Percentiles rank a stretch among this genome's conserved stretches.
phyloP scores from a whole-genome alignment of 108 stramenopile genomes.

The Chaetoceros muelleri region DNA sequence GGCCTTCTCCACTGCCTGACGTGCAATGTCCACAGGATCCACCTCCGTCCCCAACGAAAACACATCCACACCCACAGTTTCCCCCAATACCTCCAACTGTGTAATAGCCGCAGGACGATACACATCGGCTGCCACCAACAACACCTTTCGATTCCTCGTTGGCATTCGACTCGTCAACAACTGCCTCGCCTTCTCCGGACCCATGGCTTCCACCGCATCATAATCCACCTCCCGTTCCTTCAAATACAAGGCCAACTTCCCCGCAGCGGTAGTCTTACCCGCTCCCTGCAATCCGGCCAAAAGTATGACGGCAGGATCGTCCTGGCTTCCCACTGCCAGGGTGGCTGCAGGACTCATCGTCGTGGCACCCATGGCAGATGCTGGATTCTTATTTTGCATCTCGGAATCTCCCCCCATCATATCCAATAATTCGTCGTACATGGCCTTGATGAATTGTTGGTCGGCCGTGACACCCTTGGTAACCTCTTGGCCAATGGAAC shows the following conservation, averaged over 20 bases:
- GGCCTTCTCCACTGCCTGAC: constrained; percentile 64
- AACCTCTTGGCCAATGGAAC: constrained; percentile 76
- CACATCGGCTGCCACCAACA: constrained; percentile 89
- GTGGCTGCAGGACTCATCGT: constrained; percentile 44
- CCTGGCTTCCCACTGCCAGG: constrained; percentile 33
- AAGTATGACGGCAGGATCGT: constrained; percentile 76
- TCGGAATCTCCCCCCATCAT: constrained; percentile 81
- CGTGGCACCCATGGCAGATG: constrained; percentile 4
- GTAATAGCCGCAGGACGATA: constrained; percentile 94
- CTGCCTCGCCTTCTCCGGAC: constrained; percentile 22
- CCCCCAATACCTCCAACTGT: constrained; percentile 84
- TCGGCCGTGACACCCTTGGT: constrained; percentile 82
- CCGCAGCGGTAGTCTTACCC: constrained; percentile 92
- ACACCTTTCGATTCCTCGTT: constrained; percentile 64
- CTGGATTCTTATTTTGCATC: constrained; percentile 2
- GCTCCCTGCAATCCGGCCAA: constrained; percentile 94
- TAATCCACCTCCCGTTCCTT: constrained; percentile 77
- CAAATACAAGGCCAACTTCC: constrained; percentile 84
- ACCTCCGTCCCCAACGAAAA: constrained; percentile 62
- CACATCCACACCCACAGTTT: constrained; percentile 70
- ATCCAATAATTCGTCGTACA: constrained; percentile 91
- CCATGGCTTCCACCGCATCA: constrained; percentile 23
- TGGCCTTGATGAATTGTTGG: constrained; percentile 90
- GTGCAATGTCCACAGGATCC: constrained; percentile 87
- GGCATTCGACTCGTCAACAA: constrained; percentile 48